These are phyloP conservation scores for Juncus inflexus DNA, from an alignment of 176 grass and related monocot species.

Conservation along the genomic window DNA sequence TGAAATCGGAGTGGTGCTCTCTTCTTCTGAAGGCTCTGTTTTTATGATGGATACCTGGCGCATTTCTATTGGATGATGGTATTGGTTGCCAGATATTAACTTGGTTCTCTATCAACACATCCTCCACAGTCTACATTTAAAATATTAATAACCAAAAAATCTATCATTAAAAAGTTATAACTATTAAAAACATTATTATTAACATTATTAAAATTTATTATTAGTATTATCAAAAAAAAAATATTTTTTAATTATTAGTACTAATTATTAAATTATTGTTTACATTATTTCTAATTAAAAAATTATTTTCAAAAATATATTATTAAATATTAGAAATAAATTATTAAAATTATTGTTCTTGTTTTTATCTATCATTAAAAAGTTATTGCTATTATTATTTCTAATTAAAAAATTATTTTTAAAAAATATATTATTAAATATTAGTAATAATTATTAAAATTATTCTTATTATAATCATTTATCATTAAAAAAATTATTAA, in stretches of 20 bases:
- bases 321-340: neutral
- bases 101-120: constrained; percentile 91
- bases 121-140: constrained; percentile 55
- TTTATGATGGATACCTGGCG: constrained; percentile 33
- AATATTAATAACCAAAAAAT: constrained; percentile 6
- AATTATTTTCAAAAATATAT: neutral
- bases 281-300: neutral
- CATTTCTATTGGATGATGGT: constrained; percentile 43
- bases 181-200: too few species aligned
- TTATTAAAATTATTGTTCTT: neutral
- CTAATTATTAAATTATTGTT: too few species aligned
- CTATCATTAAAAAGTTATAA: neutral
- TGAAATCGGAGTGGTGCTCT: constrained; percentile 35
- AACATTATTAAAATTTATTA: too few species aligned
- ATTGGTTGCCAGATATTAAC: constrained; percentile 47
- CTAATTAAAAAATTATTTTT: too few species aligned
- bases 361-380: constrained; percentile 10
- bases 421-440: too few species aligned
- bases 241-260: too few species aligned
- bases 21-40: constrained; percentile 60
- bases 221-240: too few species aligned
- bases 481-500: too few species aligned
- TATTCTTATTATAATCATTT: too few species aligned
- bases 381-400: neutral
- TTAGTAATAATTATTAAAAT: too few species aligned